A percentile compares a stretch with the other conserved stretches of the same genome.
These are phyloP conservation scores for Blepharisma japonicum DNA, from an alignment of 73 alveolate species.

Conservation along the genomic window DNA sequence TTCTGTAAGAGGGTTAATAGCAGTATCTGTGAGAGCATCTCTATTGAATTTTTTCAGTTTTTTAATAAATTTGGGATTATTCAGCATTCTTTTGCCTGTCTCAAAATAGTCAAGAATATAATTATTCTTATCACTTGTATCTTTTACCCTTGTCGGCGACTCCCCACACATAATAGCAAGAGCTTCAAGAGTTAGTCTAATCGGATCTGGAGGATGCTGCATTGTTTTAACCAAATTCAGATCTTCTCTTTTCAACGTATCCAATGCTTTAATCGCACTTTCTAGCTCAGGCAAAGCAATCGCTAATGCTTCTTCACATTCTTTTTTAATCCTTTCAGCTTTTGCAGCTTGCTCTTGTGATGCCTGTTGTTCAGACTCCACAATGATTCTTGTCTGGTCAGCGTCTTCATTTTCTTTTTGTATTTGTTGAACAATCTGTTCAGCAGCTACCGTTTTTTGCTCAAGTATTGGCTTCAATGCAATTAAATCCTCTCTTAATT, in stretches of 20 bases:
- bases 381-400: conserved; percentile 80
- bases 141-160: conserved; percentile 67
- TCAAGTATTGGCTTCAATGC: conserved; percentile 89
- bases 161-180: conserved; percentile 68
- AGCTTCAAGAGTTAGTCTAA: conserved; percentile 82
- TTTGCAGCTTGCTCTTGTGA: conserved; percentile 75
- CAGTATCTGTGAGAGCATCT: conserved; percentile 65
- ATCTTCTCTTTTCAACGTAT: conserved; percentile 81
- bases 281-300: conserved; percentile 91
- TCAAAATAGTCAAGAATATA: conserved; percentile 75
- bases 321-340: conserved; percentile 78
- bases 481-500: conserved; percentile 83
- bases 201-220: conserved; percentile 91
- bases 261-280: conserved; percentile 87
- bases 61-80: conserved; percentile 62
- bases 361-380: conserved; percentile 85
- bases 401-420: conserved; percentile 86
- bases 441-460: conserved; percentile 84
- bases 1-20: conserved; percentile 57
- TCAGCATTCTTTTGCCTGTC: conserved; percentile 70
- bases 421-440: conserved; percentile 73
- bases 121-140: conserved; percentile 40
- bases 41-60: conserved; percentile 68
- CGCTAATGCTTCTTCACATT: conserved; percentile 80
- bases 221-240: conserved; percentile 87